phyloP scores from a whole-genome alignment of 2,329 filamentous ascomycete species.

The Sporothrix luriei region DNA sequence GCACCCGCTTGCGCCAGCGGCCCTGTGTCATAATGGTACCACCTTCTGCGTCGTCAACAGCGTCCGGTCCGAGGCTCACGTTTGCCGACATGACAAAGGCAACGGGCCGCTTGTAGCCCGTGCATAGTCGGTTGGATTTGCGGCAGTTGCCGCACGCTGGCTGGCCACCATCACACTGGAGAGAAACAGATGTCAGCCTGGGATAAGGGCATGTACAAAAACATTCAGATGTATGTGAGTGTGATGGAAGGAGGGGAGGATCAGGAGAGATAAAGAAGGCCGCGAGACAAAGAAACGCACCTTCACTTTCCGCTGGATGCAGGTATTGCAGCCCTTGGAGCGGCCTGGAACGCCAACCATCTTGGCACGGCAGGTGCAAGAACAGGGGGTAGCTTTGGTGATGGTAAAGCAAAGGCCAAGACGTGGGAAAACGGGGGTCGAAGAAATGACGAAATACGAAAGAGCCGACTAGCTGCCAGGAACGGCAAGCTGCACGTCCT shows the following conservation, averaged over 20 bases:
- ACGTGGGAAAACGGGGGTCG: not conserved
- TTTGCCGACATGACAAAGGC: conserved; percentile 35
- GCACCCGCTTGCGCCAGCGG: conserved; percentile 33
- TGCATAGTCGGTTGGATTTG: conserved; percentile 37
- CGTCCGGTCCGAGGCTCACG: conserved; percentile 16
- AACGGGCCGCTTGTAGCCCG: conserved; percentile 37
- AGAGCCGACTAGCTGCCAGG: not conserved
- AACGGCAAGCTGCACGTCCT: not conserved
- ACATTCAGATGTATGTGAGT: too few relatives aligned
- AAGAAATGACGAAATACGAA: conserved; percentile 3
- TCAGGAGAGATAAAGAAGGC: not conserved
- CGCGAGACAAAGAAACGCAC: conserved; percentile 21
- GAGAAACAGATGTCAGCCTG: not conserved
- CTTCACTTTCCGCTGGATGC: conserved; percentile 36
- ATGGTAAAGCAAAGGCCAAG: not conserved
- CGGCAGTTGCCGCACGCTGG: conserved; percentile 39
- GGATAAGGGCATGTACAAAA: not conserved
- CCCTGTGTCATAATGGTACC: conserved; percentile 32
- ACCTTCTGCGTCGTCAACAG: conserved; percentile 17
- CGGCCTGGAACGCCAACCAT: conserved; percentile 38
- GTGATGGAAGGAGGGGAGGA: not conserved
- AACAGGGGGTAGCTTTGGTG: not conserved
- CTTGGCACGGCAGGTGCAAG: conserved; percentile 18
- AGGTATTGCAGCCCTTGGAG: conserved; percentile 37
- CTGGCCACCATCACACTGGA: conserved; percentile 36